Evolutionary conservation across 495 filamentous ascomycete genomes (phyloP).

Genomic region (Aspergillus heteromorphus): DNA sequence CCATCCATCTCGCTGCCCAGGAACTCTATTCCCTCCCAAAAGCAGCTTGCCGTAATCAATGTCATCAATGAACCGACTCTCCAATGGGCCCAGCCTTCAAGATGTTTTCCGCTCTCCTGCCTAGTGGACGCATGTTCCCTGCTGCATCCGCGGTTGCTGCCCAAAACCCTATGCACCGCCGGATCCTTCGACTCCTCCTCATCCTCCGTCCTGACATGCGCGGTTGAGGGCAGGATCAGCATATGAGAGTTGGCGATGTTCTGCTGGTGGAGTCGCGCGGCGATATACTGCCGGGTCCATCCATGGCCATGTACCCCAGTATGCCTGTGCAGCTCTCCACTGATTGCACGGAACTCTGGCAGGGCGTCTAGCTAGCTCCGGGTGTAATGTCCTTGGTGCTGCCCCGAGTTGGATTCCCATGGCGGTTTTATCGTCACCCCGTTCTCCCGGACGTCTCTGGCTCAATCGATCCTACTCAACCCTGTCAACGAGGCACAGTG

Average conservation of each 20-base stretch:
- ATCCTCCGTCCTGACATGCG: slow-evolving; percentile 12
- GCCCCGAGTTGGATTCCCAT: slow-evolving; percentile 7
- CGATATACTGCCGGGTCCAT: slow-evolving; percentile 14
- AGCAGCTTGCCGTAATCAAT: slow-evolving; percentile 8
- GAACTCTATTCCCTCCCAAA: not conserved
- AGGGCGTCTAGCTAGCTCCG: slow-evolving; percentile 11
- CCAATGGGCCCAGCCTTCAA: slow-evolving; percentile 13
- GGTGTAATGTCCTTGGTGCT: slow-evolving; percentile 11
- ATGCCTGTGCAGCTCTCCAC: slow-evolving; percentile 12
- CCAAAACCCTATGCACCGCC: slow-evolving; percentile 22
- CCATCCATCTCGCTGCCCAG: not conserved
- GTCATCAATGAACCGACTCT: slow-evolving; percentile 7
- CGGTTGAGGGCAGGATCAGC: slow-evolving; percentile 19
- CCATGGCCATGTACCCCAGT: slow-evolving; percentile 12
- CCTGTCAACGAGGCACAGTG: slow-evolving; percentile 11
- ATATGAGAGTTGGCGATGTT: slow-evolving; percentile 21
- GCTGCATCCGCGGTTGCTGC: slow-evolving; percentile 34
- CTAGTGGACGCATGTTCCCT: slow-evolving; percentile 20
- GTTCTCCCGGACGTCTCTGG: slow-evolving; percentile 11
- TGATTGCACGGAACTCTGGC: slow-evolving; percentile 9
- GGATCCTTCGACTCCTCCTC: slow-evolving; percentile 14
- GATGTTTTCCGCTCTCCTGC: slow-evolving; percentile 8
- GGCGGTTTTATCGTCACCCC: slow-evolving; percentile 12
- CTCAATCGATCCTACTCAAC: slow-evolving; percentile 14
- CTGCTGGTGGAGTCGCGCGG: slow-evolving; percentile 19